Evolutionary conservation across 257 asterid genomes (phyloP).

Genomic region (Cruciata laevipes): DNA sequence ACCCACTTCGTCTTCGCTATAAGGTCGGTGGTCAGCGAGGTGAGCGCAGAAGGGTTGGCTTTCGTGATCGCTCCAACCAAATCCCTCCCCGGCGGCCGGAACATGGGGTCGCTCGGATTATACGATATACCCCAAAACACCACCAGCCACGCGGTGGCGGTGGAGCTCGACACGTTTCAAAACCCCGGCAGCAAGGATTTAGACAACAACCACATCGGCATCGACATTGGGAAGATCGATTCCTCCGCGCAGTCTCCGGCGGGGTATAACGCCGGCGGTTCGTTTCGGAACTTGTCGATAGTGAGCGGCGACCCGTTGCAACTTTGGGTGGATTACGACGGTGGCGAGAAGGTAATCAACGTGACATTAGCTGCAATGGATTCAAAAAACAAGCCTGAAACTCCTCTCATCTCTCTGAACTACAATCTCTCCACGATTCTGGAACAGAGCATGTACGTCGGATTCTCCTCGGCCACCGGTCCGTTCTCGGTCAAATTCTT

Average conservation of each 20-base stretch:
- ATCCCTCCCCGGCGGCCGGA: conserved; percentile 28
- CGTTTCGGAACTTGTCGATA: conserved; percentile 31
- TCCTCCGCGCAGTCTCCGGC: conserved; percentile 27
- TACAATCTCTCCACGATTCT: conserved; percentile 36
- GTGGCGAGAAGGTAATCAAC: conserved; percentile 14
- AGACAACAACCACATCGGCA: conserved; percentile 48
- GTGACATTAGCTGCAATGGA: conserved; percentile 41
- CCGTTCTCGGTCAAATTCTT: conserved; percentile 36
- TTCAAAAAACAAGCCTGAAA: conserved; percentile 24
- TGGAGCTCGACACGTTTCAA: conserved; percentile 50
- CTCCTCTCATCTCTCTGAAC: conserved; percentile 25
- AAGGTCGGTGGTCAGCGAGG: conserved; percentile 28
- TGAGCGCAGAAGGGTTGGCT: conserved; percentile 52
- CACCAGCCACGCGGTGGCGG: conserved; percentile 39
- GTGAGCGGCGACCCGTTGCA: conserved; percentile 7
- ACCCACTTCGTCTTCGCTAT: conserved; percentile 52
- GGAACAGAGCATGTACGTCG: conserved; percentile 44
- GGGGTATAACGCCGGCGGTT: conserved; percentile 26
- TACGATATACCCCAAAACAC: conserved; percentile 26
- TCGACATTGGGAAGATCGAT: conserved; percentile 35
- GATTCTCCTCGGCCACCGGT: conserved; percentile 46
- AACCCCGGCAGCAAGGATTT: conserved; percentile 32
- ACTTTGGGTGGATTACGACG: conserved; percentile 21
- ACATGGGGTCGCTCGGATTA: conserved; percentile 40
- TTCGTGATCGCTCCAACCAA: conserved; percentile 43